A percentile compares a stretch with the other conserved stretches of the same genome.
Conservation (phyloP, 352 stramenopile species). For the Phytopythium delawarense region DNA sequence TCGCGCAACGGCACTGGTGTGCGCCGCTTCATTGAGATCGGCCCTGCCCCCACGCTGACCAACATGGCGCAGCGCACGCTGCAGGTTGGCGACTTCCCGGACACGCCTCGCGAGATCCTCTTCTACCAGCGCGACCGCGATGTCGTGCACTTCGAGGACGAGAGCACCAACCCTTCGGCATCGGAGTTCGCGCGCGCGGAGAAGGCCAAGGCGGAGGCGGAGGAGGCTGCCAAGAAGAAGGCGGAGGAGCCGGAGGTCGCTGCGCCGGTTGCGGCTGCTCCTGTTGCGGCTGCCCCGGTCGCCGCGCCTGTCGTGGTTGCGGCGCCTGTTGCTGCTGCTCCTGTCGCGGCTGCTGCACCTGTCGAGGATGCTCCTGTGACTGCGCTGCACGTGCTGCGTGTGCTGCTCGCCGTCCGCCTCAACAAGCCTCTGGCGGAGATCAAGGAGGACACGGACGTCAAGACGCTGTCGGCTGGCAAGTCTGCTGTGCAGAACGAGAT, state of each 20-base stretch:
- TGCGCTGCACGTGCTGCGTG: constrained; percentile 63
- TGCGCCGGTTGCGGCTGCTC: constrained; percentile 27
- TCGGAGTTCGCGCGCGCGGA: constrained; percentile 49
- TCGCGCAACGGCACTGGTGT: constrained; percentile 41
- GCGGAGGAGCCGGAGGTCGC: constrained; percentile 29
- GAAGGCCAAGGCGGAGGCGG: constrained; percentile 34
- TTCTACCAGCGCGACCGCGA: constrained; percentile 86
- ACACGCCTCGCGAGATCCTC: constrained; percentile 56
- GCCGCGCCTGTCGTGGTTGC: constrained; percentile 22
- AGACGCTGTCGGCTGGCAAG: constrained; percentile 79
- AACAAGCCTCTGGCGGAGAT: constrained; percentile 76
- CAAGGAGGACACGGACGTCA: constrained; percentile 66
- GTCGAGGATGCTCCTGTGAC: constrained; percentile 57
- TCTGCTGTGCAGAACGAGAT: constrained; percentile 88
- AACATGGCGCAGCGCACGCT: constrained; percentile 83
- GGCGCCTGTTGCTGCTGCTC: constrained; percentile 16
- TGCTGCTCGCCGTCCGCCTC: constrained; percentile 66
- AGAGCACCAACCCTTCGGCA: constrained; percentile 58
- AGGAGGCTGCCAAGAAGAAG: constrained; percentile 29
- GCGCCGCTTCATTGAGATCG: constrained; percentile 80
- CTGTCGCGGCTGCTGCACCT: constrained; percentile 18
- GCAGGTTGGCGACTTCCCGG: constrained; percentile 58
- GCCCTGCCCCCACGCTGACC: constrained; percentile 71
- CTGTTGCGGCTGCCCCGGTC: constrained; percentile 16
- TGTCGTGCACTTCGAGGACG: constrained; percentile 70